These are phyloP conservation scores for Talaromyces sp. DNA, from an alignment of 2,329 filamentous ascomycete species.

Conservation along the genomic window DNA sequence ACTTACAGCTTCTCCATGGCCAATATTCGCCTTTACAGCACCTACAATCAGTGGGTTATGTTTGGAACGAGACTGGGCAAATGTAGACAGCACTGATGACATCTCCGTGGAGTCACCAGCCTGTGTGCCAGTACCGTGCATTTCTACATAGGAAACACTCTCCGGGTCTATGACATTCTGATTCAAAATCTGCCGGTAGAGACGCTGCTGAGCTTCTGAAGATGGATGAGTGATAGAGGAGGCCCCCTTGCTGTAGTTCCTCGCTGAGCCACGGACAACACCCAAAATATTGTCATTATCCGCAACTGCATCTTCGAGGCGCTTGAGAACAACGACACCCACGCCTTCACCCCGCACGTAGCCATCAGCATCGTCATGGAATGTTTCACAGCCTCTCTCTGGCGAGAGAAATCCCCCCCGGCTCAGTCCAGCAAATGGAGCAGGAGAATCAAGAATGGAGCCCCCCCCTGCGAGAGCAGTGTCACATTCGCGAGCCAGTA, in stretches of 20 bases:
- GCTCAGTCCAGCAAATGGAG: constrained; percentile 22
- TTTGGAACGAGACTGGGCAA: constrained; percentile 21
- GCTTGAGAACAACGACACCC: constrained; percentile 69
- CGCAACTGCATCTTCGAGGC: constrained; percentile 67
- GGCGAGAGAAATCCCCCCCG: constrained; percentile 69
- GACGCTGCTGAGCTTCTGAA: constrained; percentile 12
- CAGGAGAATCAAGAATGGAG: constrained; percentile 23
- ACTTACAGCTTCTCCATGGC: constrained; percentile 37
- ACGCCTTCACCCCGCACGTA: constrained; percentile 76
- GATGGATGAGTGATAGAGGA: constrained; percentile 63
- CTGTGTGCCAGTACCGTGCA: constrained; percentile 27
- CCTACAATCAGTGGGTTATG: constrained; percentile 22
- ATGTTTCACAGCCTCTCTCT: constrained; percentile 67
- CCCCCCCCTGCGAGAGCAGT: constrained; percentile 66
- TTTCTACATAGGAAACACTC: constrained; percentile 25
- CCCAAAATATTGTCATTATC: constrained; percentile 67
- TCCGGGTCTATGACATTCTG: constrained; percentile 1
- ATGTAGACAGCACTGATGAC: constrained; percentile 19
- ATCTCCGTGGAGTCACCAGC: constrained; percentile 25
- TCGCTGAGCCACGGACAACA: constrained; percentile 68
- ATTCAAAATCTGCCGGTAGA: constrained; percentile 15
- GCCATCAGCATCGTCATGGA: constrained; percentile 72
- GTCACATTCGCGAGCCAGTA: constrained; percentile 72
- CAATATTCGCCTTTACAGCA: constrained; percentile 24
- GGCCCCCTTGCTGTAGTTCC: constrained; percentile 75